phyloP scores from a whole-genome alignment of 306 rosid species.

The Fagus sylvatica region DNA sequence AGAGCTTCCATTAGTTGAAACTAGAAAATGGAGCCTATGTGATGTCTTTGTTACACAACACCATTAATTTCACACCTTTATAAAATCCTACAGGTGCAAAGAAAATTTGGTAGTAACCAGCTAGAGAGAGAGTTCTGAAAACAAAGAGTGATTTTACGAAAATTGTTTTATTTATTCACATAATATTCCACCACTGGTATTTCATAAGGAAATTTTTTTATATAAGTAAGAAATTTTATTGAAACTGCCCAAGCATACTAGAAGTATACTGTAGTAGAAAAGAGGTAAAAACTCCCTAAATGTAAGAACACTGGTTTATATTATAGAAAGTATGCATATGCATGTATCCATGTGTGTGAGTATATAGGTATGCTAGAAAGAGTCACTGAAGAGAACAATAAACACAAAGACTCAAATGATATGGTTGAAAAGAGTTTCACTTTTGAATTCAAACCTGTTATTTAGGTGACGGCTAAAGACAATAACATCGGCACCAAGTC shows the following conservation, averaged over 20 bases:
- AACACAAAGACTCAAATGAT: neutral
- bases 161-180: neutral
- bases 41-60: neutral
- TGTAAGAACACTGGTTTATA: neutral
- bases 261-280: neutral
- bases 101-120: neutral
- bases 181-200: too few relatives aligned
- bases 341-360: neutral
- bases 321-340: too few relatives aligned
- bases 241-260: too few relatives aligned
- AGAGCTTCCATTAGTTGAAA: neutral
- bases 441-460: slow-evolving; percentile 51
- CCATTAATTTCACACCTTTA: neutral
- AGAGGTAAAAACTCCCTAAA: neutral
- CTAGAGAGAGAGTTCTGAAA: neutral
- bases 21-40: neutral
- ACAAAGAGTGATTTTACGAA: neutral
- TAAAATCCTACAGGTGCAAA: neutral
- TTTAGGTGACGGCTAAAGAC: slow-evolving; percentile 70
- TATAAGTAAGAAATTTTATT: too few relatives aligned
- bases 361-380: neutral
- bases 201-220: too few relatives aligned
- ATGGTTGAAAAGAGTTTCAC: neutral
- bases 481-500: slow-evolving; percentile 95
- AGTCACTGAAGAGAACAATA: neutral